A percentile compares a stretch with the other conserved stretches of the same genome.
These are phyloP conservation scores for Colletotrichum cereale DNA, from an alignment of 2,329 filamentous ascomycete genomes.

Conservation along the genomic window DNA sequence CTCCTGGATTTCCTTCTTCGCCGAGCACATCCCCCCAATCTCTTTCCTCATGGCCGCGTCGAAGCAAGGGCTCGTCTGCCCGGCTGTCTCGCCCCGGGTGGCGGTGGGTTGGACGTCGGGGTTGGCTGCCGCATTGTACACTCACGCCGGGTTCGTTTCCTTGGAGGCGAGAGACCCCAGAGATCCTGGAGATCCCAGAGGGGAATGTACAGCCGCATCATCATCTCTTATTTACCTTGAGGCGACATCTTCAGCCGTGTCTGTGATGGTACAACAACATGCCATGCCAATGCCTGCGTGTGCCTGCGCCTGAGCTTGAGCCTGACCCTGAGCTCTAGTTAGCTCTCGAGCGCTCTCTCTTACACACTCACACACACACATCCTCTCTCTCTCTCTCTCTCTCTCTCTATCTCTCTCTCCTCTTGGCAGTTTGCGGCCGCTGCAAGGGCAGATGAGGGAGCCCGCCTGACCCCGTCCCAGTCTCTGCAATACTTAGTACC, in stretches of 20 bases:
- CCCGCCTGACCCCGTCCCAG: slow-evolving; percentile 34
- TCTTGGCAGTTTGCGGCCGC: slow-evolving; percentile 20
- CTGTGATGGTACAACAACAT: background rate
- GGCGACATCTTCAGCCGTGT: slow-evolving; percentile 6
- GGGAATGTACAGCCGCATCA: slow-evolving; percentile 24
- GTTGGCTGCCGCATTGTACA: slow-evolving; percentile 2
- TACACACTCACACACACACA: no score
- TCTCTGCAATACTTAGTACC: slow-evolving; percentile 27
- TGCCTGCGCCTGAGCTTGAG: background rate
- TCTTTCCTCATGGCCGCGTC: slow-evolving; percentile 13
- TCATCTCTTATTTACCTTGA: slow-evolving; percentile 9
- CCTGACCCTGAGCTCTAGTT: background rate
- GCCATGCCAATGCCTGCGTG: background rate
- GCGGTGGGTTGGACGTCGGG: background rate
- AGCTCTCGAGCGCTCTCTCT: background rate
- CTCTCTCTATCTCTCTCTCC: background rate
- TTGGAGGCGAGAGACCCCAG: background rate
- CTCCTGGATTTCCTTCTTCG: slow-evolving; percentile 49
- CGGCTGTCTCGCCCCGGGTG: slow-evolving; percentile 2
- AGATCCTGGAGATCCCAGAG: background rate
- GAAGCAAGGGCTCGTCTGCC: slow-evolving; percentile 13
- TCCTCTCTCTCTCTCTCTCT: background rate
- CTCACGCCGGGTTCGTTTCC: background rate
- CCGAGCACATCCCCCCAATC: slow-evolving; percentile 29
- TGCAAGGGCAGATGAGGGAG: slow-evolving; percentile 22